Evolutionary conservation across 1,284 basidiomycete species (phyloP).

Genomic region (Puccinia brachypodii): DNA sequence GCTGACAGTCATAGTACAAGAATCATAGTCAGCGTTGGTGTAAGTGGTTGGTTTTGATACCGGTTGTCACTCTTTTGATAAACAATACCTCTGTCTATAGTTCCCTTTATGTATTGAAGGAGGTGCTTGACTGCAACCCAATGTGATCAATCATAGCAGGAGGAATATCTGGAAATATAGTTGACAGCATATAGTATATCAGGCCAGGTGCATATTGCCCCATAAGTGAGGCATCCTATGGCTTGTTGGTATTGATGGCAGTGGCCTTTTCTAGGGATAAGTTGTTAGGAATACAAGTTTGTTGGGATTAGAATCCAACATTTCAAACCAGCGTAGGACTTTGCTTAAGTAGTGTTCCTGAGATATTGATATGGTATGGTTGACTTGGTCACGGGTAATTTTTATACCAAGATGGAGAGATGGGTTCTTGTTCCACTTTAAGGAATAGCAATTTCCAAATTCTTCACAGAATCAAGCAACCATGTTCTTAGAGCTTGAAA

Average conservation of each 20-base stretch:
- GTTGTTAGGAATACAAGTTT: not conserved
- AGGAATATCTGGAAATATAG: not conserved
- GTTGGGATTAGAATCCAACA: not conserved
- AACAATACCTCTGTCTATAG: not conserved
- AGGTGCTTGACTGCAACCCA: not conserved
- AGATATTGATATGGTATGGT: not conserved
- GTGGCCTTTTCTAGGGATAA: not conserved
- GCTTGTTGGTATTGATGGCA: not conserved
- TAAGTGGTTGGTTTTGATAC: not conserved
- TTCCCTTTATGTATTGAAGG: not conserved
- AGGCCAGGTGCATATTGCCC: not conserved
- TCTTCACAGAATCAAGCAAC: not conserved
- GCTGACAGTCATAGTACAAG: too few relatives aligned
- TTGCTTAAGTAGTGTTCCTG: constrained; percentile 4
- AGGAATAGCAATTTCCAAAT: not conserved
- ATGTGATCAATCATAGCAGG: not conserved
- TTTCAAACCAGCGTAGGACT: not conserved
- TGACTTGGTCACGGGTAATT: not conserved
- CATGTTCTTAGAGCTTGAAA: not conserved
- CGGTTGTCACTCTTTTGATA: not conserved
- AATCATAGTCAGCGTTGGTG: not conserved
- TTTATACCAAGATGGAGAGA: not conserved
- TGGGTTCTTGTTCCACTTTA: not conserved
- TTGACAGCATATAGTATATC: not conserved
- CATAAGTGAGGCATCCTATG: not conserved